Evolutionary conservation across 345 rosid species (phyloP).

Genomic region (Moricandia arvensis): DNA sequence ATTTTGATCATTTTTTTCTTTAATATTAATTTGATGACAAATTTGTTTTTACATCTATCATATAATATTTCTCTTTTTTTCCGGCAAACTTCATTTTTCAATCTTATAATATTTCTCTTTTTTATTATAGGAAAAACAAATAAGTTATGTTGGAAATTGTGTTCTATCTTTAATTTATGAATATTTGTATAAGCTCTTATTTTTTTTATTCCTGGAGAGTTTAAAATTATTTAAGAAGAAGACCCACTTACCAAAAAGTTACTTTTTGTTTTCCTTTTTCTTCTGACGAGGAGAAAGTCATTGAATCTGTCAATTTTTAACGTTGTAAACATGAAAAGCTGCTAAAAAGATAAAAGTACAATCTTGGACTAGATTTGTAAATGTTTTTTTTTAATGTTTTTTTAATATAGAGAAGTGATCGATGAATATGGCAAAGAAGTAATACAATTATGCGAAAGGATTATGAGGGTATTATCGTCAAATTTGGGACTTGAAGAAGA

Average conservation of each 20-base stretch:
- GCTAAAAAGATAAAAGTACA: background rate
- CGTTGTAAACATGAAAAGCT: background rate
- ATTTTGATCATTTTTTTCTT: too few species aligned
- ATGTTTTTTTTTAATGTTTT: background rate
- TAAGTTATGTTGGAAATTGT: too few species aligned
- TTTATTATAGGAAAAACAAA: too few species aligned
- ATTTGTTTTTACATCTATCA: too few species aligned
- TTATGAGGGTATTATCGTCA: constrained; percentile 71
- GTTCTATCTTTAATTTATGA: background rate
- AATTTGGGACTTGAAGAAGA: constrained; percentile 60
- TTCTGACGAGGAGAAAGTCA: background rate
- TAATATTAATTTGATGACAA: too few species aligned
- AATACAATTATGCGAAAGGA: constrained; percentile 53
- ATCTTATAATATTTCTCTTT: too few species aligned
- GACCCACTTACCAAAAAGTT: background rate
- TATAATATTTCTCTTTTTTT: too few species aligned
- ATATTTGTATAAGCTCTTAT: background rate
- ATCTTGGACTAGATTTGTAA: background rate
- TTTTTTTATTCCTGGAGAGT: background rate
- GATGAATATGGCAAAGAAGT: constrained; percentile 71
- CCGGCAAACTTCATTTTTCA: too few species aligned
- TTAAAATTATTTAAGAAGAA: background rate
- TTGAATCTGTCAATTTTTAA: background rate
- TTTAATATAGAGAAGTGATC: constrained; percentile 53
- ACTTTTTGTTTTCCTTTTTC: background rate